Percentiles rank a stretch among this genome's conserved stretches.
Conservation (phyloP, 129 eudicot species). For the Pseudognaphalium luteoalbum region DNA sequence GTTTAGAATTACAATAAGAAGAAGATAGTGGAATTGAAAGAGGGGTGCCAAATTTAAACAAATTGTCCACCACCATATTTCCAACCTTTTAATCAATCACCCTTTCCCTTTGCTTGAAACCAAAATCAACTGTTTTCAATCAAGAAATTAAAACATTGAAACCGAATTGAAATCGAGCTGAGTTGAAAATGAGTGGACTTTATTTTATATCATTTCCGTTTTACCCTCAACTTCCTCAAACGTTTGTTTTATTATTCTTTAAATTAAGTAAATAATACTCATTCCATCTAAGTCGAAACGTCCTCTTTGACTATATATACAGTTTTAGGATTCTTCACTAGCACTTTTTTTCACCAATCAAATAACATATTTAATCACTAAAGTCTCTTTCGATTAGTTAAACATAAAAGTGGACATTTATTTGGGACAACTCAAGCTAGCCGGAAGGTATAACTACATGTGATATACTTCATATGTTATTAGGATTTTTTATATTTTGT, state of each 20-base stretch:
- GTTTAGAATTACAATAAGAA: neutral
- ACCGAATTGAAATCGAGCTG: neutral
- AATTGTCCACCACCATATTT: conserved; percentile 34
- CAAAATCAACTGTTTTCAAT: neutral
- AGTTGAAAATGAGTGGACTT: neutral
- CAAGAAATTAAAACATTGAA: neutral
- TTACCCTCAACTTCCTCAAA: neutral
- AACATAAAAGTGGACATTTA: too few relatives aligned
- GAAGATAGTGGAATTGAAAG: conserved; percentile 21
- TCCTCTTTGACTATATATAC: too few relatives aligned
- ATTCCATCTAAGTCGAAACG: too few relatives aligned
- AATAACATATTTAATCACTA: too few relatives aligned
- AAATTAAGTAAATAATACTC: too few relatives aligned
- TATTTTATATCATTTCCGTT: neutral
- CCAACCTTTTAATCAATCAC: neutral
- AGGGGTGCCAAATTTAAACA: conserved; percentile 50
- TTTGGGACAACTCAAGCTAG: too few relatives aligned
- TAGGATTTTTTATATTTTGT: too few relatives aligned
- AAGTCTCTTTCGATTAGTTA: too few relatives aligned
- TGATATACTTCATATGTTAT: too few relatives aligned
- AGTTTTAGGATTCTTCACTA: too few relatives aligned
- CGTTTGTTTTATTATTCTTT: neutral
- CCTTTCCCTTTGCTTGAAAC: neutral
- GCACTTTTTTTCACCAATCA: too few relatives aligned
- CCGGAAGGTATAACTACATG: too few relatives aligned